Conservation (phyloP, 176 grass and related monocot species). For the Elymus sibiricus region DNA sequence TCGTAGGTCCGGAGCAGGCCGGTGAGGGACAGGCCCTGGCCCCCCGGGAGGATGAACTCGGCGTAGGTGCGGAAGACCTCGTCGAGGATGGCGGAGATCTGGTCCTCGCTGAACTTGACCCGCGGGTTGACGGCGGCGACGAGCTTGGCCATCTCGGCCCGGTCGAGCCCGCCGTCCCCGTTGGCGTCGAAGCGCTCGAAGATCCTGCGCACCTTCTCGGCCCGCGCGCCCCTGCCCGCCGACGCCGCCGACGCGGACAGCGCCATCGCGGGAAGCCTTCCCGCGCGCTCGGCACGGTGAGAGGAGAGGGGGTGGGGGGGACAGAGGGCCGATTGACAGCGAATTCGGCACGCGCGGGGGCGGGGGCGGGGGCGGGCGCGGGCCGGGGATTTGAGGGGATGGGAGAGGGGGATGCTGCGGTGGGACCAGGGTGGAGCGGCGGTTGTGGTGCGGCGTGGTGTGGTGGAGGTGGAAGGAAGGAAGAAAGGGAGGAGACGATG, state of each 20-base stretch:
- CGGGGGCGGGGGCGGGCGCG: neutral
- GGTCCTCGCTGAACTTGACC: constrained; percentile 86
- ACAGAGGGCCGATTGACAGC: neutral
- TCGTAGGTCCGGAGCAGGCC: constrained; percentile 90
- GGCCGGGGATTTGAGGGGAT: constrained; percentile 35
- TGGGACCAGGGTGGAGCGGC: constrained; percentile 32
- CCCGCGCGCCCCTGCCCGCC: constrained; percentile 48
- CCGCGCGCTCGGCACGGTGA: neutral
- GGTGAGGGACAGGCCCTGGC: constrained; percentile 55
- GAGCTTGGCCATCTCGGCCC: constrained; percentile 81
- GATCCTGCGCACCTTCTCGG: constrained; percentile 79
- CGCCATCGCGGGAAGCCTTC: constrained; percentile 3
- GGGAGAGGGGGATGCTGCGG: neutral
- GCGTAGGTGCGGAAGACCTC: constrained; percentile 95
- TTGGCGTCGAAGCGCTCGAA: constrained; percentile 90
- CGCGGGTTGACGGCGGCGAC: constrained; percentile 80
- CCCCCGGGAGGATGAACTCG: constrained; percentile 60
- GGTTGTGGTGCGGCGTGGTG: neutral
- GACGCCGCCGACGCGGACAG: constrained; percentile 54
- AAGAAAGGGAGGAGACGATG: constrained; percentile 6
- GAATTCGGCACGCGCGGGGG: constrained; percentile 30
- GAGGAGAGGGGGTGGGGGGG: neutral
- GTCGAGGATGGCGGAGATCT: constrained; percentile 91
- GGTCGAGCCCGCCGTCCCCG: constrained; percentile 79
- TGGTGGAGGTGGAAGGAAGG: neutral